Base-by-base conservation (phyloP, 176 grass and related monocot species). In the Carex myosuroides region DNA sequence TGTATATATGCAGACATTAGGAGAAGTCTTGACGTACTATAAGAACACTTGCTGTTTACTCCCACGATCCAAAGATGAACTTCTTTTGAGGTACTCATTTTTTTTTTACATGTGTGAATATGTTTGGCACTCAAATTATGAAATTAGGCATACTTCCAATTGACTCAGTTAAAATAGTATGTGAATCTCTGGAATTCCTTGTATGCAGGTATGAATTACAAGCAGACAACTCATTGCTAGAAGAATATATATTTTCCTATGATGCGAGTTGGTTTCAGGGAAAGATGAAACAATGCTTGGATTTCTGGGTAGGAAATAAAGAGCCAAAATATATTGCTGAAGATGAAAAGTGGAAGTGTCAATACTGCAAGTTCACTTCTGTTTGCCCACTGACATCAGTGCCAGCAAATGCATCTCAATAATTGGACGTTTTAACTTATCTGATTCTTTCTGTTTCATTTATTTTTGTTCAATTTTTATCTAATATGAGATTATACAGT, bases 121-220 rank as follows among this genome's bases (percentile, higher is more conserved):
- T 76, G 20, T 35, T 46, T 73, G 50, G 24, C 24, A 56, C 61
- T 42, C 17, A 83, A 83, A 4, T 83, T 37, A 75, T 74, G 64
- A 84, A 29, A 32, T 24, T 37, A 0, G 1, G 29, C 55, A 81
- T 64, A 64, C 18, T 63, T 63, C 10, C 29, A 64, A 41, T 48
- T 61, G 30, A 9, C 4, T 81, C 56, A 10, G 21, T 62, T 64
- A 33, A 41, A 82, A 44, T 46, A 30, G 64, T 22, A 48, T 21
- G 2, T 14, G n/a, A 56, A 69, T 46, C 1, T 60, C 24, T 83
- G 7, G 14, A 20, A 20, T 33, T 61, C 46, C 56, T 24, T 70
- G 82, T n/a, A 37, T 89, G 75, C 85, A 98, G 95, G 90, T 98
- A 98, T 86, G 95, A 98, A 85, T 78, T 93, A 6, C 92, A 93